Percentiles rank a stretch among this genome's conserved stretches.
These are phyloP conservation scores for Wallemia hederae DNA, from an alignment of 1,284 basidiomycete species.

Conservation along the genomic window DNA sequence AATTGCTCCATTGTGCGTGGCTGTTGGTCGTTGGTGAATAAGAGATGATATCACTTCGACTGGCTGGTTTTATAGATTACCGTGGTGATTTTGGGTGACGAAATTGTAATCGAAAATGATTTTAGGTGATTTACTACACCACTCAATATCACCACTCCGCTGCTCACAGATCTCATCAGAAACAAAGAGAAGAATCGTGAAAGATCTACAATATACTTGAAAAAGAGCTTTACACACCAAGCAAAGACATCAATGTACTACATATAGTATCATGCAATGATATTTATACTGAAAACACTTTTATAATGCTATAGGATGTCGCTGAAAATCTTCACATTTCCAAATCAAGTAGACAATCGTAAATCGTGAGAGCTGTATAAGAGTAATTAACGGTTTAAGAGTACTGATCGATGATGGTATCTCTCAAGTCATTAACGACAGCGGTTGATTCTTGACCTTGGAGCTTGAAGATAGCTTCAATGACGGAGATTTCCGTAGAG, in stretches of 20 bases:
- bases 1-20: conserved; percentile 30
- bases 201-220: no score
- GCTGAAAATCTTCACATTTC: no score
- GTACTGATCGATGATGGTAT: conserved; percentile 77
- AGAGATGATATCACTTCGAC: not conserved
- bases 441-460: conserved; percentile 62
- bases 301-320: not conserved
- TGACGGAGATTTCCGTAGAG: conserved; percentile 90
- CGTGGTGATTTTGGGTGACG: no score
- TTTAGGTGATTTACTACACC: no score
- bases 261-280: not conserved
- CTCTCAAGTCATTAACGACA: conserved; percentile 78
- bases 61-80: no score
- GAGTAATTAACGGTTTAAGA: conserved; percentile 25
- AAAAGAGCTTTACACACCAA: no score
- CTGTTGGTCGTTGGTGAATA: not conserved
- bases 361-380: no score
- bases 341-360: no score
- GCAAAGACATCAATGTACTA: not conserved
- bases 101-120: no score
- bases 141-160: no score
- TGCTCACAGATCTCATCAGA: no score
- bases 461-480: conserved; percentile 88
- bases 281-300: not conserved
- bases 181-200: no score